These are phyloP conservation scores for Russula earlei DNA, from an alignment of 768 basidiomycete species.

Conservation along the genomic window DNA sequence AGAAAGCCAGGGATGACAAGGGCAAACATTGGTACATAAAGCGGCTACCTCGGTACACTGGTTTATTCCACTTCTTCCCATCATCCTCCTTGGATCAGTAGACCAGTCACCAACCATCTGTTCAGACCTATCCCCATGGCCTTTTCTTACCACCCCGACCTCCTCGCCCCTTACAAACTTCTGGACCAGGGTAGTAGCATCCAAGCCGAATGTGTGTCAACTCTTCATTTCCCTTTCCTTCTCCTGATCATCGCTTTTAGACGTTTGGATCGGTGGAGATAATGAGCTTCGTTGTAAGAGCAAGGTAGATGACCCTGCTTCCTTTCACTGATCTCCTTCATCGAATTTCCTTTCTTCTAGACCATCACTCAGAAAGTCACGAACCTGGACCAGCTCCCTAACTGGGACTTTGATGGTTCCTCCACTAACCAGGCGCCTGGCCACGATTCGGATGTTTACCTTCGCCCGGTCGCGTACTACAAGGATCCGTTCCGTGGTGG, in stretches of 20 bases:
- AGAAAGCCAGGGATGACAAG: not conserved
- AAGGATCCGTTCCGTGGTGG: conserved; percentile 99
- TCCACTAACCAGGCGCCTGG: conserved; percentile 97
- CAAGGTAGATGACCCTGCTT: conserved; percentile 47
- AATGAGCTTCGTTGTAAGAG: conserved; percentile 94
- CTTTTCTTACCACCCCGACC: conserved; percentile 58
- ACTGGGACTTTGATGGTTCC: conserved; percentile 99
- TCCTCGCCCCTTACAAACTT: conserved; percentile 82
- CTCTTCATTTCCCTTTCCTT: not conserved
- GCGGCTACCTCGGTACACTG: not conserved
- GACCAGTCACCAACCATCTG: conserved; percentile 23
- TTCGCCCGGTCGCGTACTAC: conserved; percentile 95
- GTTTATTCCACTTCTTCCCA: not conserved
- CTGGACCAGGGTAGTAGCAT: conserved; percentile 86
- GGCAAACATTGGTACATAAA: not conserved
- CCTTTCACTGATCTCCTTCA: not conserved
- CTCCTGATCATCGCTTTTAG: conserved; percentile 34
- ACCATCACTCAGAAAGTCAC: conserved; percentile 82
- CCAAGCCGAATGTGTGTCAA: conserved; percentile 79
- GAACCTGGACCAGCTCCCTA: conserved; percentile 83
- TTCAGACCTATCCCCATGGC: not conserved
- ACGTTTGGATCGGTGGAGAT: conserved; percentile 98
- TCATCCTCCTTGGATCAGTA: not conserved
- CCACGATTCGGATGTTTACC: conserved; percentile 92
- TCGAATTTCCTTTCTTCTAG: conserved; percentile 31